A percentile compares a stretch with the other conserved stretches of the same genome.
Evolutionary conservation across 129 eudicot genomes (phyloP).

Genomic region (Flaveria brownii): DNA sequence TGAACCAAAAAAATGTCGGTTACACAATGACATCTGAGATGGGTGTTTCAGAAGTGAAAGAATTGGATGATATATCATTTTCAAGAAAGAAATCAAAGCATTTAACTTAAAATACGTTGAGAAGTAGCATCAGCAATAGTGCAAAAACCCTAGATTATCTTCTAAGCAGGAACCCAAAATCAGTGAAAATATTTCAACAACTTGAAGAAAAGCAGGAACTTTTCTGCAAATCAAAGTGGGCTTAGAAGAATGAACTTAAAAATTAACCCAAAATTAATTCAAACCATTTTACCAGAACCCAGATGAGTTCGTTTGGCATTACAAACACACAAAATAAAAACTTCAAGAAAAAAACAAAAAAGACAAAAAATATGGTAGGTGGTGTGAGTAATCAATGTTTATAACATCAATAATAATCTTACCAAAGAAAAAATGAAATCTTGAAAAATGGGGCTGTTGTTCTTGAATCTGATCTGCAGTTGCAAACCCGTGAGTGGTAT

Average conservation of each 20-base stretch:
- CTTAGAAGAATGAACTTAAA: not conserved
- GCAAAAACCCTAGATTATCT: not conserved
- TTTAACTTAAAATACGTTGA: not conserved
- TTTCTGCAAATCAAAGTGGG: not conserved
- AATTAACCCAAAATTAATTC: not conserved
- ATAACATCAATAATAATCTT: too few relatives aligned
- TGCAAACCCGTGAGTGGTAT: too few relatives aligned
- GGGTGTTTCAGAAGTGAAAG: not conserved
- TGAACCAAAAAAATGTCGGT: conserved; percentile 8
- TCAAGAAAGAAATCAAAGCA: not conserved
- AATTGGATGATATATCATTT: conserved; percentile 18
- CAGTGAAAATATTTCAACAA: not conserved
- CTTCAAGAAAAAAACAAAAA: too few relatives aligned
- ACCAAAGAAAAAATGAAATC: too few relatives aligned
- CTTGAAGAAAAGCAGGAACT: too few relatives aligned
- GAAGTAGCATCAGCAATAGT: not conserved
- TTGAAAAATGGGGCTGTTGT: too few relatives aligned
- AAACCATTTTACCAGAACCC: not conserved
- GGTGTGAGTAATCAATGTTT: too few relatives aligned
- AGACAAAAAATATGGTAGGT: too few relatives aligned
- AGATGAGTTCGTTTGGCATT: not conserved
- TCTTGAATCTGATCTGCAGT: too few relatives aligned
- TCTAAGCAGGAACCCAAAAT: not conserved
- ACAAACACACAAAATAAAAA: too few relatives aligned
- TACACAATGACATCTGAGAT: conserved; percentile 10